These are phyloP conservation scores for Penicillium chermesinum DNA, from an alignment of 495 filamentous ascomycete species.

Conservation along the genomic window DNA sequence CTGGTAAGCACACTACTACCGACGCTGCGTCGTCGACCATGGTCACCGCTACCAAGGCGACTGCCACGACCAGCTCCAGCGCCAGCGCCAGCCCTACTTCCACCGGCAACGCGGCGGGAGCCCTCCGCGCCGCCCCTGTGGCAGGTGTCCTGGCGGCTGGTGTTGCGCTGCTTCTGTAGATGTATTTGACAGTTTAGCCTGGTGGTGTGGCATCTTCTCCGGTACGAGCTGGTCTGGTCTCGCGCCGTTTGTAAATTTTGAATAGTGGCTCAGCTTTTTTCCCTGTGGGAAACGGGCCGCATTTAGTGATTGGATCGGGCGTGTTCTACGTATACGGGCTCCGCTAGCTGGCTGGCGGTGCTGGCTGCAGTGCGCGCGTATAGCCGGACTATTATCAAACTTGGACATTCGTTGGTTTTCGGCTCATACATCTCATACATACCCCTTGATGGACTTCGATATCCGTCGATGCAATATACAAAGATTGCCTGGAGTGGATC, in stretches of 20 bases:
- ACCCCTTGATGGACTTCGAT: conserved; percentile 21
- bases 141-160: conserved; percentile 14
- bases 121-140: conserved; percentile 12
- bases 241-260: not conserved
- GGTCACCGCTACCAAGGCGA: not conserved
- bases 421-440: conserved; percentile 3
- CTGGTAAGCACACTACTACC: conserved; percentile 7
- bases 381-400: not conserved
- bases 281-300: not conserved
- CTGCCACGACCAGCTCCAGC: not conserved
- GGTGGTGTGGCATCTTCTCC: not conserved
- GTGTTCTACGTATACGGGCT: not conserved
- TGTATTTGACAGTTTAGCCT: too few relatives aligned
- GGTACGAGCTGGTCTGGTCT: not conserved
- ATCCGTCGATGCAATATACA: conserved; percentile 12
- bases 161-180: conserved; percentile 21
- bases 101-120: conserved; percentile 15
- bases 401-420: conserved; percentile 10
- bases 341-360: not conserved
- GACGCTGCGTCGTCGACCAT: not conserved
- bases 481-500: not conserved
- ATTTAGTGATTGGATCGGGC: not conserved
- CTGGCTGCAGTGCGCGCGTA: not conserved
- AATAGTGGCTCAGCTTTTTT: not conserved
- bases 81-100: conserved; percentile 8